phyloP scores from a whole-genome alignment of 2,329 filamentous ascomycete species.

The Verticillium tricorpus region DNA sequence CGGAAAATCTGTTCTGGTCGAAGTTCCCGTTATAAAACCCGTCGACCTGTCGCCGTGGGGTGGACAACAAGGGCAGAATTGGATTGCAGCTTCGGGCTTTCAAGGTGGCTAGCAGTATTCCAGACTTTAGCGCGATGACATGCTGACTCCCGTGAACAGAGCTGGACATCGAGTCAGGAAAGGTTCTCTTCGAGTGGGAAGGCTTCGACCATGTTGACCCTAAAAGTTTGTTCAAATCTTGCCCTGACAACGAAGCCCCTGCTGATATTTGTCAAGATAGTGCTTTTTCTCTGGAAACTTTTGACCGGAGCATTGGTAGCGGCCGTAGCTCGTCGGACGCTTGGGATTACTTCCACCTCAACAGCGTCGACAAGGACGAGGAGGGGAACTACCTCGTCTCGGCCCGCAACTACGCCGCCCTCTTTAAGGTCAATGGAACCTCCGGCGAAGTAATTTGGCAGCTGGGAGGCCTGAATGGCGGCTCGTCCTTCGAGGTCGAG shows the following conservation, averaged over 20 bases:
- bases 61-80: constrained; percentile 1
- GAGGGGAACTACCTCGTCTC: constrained; percentile 24
- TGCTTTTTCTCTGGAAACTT: constrained; percentile 6
- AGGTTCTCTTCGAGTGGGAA: constrained; percentile 43
- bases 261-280: not conserved
- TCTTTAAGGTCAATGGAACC: constrained; percentile 40
- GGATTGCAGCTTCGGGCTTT: constrained; percentile 4
- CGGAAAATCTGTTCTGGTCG: constrained; percentile 22
- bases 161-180: constrained; percentile 44
- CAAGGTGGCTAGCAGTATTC: not conserved
- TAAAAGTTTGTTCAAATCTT: not conserved
- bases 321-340: constrained; percentile 23
- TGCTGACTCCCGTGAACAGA: constrained; percentile 22
- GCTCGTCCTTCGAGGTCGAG: constrained; percentile 33
- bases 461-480: constrained; percentile 39
- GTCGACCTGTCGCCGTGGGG: not conserved
- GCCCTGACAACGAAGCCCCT: not conserved
- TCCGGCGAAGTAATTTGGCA: constrained; percentile 48
- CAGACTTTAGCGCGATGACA: not conserved
- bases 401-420: constrained; percentile 27
- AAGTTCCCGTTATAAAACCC: not conserved
- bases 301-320: constrained; percentile 7
- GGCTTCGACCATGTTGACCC: constrained; percentile 21
- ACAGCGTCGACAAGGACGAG: constrained; percentile 31
- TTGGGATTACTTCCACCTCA: constrained; percentile 33